phyloP scores from a whole-genome alignment of 2,329 filamentous ascomycete species.

The Paradendryphiella salina region DNA sequence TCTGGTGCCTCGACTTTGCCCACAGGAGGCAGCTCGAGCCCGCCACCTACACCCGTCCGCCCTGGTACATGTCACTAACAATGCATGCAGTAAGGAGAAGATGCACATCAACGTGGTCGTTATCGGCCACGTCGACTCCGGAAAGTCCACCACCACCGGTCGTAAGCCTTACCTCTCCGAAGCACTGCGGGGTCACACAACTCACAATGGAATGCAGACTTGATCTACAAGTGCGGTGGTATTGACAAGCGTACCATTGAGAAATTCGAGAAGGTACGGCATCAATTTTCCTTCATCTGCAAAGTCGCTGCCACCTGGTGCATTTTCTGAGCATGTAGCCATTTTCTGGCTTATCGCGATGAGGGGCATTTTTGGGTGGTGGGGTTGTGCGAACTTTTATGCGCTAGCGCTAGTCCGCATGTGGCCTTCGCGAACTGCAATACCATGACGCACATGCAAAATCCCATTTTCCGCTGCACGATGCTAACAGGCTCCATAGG shows the following conservation, averaged over 20 bases:
- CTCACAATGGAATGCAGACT: conserved; percentile 63
- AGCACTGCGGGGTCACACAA: conserved; percentile 32
- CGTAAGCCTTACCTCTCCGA: conserved; percentile 59
- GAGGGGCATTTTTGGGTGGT: conserved; percentile 47
- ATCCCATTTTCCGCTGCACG: background rate
- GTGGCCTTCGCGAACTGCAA: conserved; percentile 36
- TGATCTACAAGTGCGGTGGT: conserved; percentile 99
- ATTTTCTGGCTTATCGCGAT: conserved; percentile 38
- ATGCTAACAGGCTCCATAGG: conserved; percentile 60
- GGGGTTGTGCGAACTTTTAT: conserved; percentile 48
- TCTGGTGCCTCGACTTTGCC: conserved; percentile 6
- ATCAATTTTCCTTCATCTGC: conserved; percentile 26
- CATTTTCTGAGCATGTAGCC: conserved; percentile 33
- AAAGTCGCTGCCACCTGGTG: conserved; percentile 17
- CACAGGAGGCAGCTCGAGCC: background rate
- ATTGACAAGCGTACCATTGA: conserved; percentile 99
- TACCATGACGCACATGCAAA: conserved; percentile 39
- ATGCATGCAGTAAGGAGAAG: conserved; percentile 79
- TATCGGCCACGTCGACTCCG: conserved; percentile 99
- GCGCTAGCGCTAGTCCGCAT: conserved; percentile 42
- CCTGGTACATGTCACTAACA: conserved; percentile 38
- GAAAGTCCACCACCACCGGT: conserved; percentile 95
- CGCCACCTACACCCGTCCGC: background rate
- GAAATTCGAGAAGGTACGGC: conserved; percentile 99
- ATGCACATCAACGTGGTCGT: conserved; percentile 93